These are phyloP conservation scores for Cafeteria roenbergensis DNA, from an alignment of 108 stramenopile genomes.

Conservation along the genomic window DNA sequence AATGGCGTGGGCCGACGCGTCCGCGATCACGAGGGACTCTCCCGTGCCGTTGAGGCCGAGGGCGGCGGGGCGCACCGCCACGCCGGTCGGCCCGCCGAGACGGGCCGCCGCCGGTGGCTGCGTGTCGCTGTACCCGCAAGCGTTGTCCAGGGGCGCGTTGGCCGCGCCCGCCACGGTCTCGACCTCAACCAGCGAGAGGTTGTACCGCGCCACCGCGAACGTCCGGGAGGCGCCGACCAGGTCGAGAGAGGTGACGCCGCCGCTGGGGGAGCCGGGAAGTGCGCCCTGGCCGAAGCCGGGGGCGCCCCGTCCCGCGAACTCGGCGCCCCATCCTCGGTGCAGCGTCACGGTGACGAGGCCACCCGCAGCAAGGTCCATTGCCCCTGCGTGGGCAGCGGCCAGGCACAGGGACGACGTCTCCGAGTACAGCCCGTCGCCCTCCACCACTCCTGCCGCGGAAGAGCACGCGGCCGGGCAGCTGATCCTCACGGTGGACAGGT, in stretches of 20 bases:
- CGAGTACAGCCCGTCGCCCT: conserved; percentile 36
- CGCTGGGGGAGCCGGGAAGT: background rate
- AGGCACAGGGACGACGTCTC: conserved; percentile 51
- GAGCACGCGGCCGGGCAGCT: conserved; percentile 40
- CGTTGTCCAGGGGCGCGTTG: conserved; percentile 41
- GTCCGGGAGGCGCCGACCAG: background rate
- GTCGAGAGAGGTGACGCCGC: background rate
- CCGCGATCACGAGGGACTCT: conserved; percentile 49
- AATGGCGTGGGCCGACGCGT: conserved; percentile 57
- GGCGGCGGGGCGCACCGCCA: conserved; percentile 36
- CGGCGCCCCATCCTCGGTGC: background rate
- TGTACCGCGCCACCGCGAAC: conserved; percentile 9
- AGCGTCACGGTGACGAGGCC: conserved; percentile 41
- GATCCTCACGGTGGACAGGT: conserved; percentile 53
- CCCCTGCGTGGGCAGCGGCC: conserved; percentile 57
- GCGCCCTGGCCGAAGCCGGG: background rate
- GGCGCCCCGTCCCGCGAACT: background rate
- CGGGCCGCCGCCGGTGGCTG: conserved; percentile 45
- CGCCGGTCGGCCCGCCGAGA: conserved; percentile 48
- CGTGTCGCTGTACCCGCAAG: conserved; percentile 49
- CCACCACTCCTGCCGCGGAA: conserved; percentile 11
- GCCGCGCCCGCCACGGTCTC: conserved; percentile 63
- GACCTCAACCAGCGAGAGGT: conserved; percentile 22
- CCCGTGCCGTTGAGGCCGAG: conserved; percentile 26
- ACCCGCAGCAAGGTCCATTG: conserved; percentile 23